A percentile compares a stretch with the other conserved stretches of the same genome.
Conservation (phyloP, 2,329 filamentous ascomycete genomes). For the Venturia effusa region DNA sequence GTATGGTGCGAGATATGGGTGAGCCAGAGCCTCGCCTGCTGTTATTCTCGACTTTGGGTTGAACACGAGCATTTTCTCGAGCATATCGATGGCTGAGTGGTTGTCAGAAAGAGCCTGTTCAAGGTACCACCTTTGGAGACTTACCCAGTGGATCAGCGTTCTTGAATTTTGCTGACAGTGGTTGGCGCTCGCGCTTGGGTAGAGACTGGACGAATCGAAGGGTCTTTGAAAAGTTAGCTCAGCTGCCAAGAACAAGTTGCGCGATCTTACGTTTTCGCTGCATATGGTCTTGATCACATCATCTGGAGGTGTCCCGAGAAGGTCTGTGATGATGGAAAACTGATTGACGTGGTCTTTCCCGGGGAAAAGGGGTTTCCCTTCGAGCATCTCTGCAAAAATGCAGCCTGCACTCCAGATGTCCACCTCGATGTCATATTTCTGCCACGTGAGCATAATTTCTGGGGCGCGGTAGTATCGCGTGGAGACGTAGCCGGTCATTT, state of each 20-base stretch:
- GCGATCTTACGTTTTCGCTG: conserved; percentile 73
- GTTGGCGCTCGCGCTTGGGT: conserved; percentile 85
- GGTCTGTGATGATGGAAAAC: conserved; percentile 98
- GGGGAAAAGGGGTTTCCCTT: conserved; percentile 95
- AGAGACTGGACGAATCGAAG: conserved; percentile 95
- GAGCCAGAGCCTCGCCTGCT: conserved; percentile 72
- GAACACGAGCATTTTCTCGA: conserved; percentile 96
- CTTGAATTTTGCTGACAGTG: conserved; percentile 81
- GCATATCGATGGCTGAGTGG: conserved; percentile 69
- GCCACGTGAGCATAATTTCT: conserved; percentile 99
- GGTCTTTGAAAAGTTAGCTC: conserved; percentile 47
- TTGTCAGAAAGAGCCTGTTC: background rate
- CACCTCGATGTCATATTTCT: conserved; percentile 98
- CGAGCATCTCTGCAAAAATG: conserved; percentile 98
- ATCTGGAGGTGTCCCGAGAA: conserved; percentile 90
- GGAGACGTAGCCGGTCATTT: conserved; percentile 99
- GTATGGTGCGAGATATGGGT: conserved; percentile 92
- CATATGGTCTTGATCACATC: conserved; percentile 98
- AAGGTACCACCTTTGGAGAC: conserved; percentile 17
- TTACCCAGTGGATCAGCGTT: conserved; percentile 79
- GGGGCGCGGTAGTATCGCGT: conserved; percentile 97
- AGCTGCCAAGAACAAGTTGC: conserved; percentile 14
- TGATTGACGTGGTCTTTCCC: conserved; percentile 99
- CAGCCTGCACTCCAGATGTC: conserved; percentile 99
- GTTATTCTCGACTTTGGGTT: conserved; percentile 94